A percentile compares a stretch with the other conserved stretches of the same genome.
Conservation (phyloP, 2,329 filamentous ascomycete species). For the Calonectria hongkongensis region DNA sequence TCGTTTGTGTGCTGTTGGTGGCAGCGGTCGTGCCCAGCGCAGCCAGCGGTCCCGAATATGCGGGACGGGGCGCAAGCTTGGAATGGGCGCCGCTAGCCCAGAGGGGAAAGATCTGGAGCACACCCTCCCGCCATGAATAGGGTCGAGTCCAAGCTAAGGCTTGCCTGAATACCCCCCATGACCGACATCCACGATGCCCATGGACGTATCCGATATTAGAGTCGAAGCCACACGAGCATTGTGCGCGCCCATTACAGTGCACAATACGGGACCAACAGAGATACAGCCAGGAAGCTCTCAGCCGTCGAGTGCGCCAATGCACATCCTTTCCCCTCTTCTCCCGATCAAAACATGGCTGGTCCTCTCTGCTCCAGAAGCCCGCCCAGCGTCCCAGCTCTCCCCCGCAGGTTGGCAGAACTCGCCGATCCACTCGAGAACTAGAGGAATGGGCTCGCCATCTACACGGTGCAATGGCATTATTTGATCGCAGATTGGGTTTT, state of each 20-base stretch:
- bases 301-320: neutral
- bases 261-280: neutral
- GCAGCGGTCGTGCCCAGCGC: conserved; percentile 5
- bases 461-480: conserved; percentile 2
- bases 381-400: neutral
- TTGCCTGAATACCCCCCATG: conserved; percentile 11
- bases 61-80: conserved; percentile 17
- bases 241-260: neutral
- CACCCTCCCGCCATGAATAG: conserved; percentile 10
- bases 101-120: neutral
- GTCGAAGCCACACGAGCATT: neutral
- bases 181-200: neutral
- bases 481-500: neutral
- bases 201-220: conserved; percentile 1
- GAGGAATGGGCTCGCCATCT: conserved; percentile 1
- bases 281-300: neutral
- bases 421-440: neutral
- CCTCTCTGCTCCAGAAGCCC: neutral
- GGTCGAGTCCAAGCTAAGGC: conserved; percentile 5
- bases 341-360: neutral
- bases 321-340: neutral
- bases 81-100: conserved; percentile 2
- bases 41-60: neutral
- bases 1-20: conserved; percentile 5
- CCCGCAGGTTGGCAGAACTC: neutral